A percentile compares a stretch with the other conserved stretches of the same genome.
These are phyloP conservation scores for Aspergillus cejpii DNA, from an alignment of 2,329 filamentous ascomycete species.

Conservation along the genomic window DNA sequence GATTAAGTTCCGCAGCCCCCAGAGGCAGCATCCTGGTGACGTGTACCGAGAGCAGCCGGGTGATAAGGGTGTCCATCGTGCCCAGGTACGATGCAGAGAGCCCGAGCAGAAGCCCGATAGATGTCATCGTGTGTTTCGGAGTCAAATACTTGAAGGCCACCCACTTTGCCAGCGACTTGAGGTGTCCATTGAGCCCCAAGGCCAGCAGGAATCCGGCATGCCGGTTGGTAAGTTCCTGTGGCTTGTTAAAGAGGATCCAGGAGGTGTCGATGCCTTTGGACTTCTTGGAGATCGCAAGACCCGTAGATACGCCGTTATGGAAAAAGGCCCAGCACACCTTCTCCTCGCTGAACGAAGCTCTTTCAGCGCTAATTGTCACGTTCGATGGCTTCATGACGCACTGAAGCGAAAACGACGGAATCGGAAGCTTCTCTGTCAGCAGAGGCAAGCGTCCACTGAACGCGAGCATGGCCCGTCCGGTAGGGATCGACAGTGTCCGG, in stretches of 20 bases:
- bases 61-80: slow-evolving; percentile 95
- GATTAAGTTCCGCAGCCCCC: slow-evolving; percentile 86
- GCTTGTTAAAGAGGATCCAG: slow-evolving; percentile 98
- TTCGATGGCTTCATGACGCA: slow-evolving; percentile 89
- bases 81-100: slow-evolving; percentile 90
- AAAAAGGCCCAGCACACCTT: slow-evolving; percentile 99
- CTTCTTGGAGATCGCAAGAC: slow-evolving; percentile 79
- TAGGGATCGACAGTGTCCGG: slow-evolving; percentile 79
- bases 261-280: slow-evolving; percentile 95
- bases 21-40: slow-evolving; percentile 89
- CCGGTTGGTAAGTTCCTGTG: slow-evolving; percentile 84
- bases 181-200: slow-evolving; percentile 84
- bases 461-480: slow-evolving; percentile 79
- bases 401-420: slow-evolving; percentile 84
- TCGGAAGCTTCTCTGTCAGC: slow-evolving; percentile 83
- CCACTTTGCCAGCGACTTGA: slow-evolving; percentile 95
- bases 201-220: slow-evolving; percentile 91
- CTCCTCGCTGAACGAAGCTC: slow-evolving; percentile 80
- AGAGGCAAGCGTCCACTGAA: slow-evolving; percentile 82
- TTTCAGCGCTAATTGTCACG: slow-evolving; percentile 88
- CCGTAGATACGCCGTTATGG: slow-evolving; percentile 89
- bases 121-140: slow-evolving; percentile 98
- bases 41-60: slow-evolving; percentile 86
- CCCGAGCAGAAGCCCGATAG: slow-evolving; percentile 86
- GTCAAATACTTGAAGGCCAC: slow-evolving; percentile 99